Percentiles rank a stretch among this genome's conserved stretches.
Evolutionary conservation across 129 eudicot species (phyloP).

Genomic region (Silybum marianum): DNA sequence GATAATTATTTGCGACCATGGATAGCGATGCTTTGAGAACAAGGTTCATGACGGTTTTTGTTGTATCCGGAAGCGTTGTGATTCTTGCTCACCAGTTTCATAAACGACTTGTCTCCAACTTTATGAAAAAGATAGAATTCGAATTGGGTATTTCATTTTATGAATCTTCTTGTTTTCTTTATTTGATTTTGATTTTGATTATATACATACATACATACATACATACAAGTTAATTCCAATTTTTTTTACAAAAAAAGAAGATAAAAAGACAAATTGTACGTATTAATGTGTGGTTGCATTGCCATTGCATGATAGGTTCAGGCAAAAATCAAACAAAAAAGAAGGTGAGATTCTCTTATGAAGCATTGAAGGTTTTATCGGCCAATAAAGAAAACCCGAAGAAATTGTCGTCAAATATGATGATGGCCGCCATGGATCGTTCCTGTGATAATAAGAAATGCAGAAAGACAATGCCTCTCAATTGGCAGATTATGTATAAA

Average conservation of each 20-base stretch:
- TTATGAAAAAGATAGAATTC: slow-evolving; percentile 71
- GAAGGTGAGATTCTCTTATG: slow-evolving; percentile 63
- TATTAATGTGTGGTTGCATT: not conserved
- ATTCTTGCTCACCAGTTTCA: slow-evolving; percentile 76
- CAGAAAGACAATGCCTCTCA: slow-evolving; percentile 61
- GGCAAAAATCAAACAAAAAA: slow-evolving; percentile 51
- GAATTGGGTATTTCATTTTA: slow-evolving; percentile 46
- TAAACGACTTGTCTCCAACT: slow-evolving; percentile 80
- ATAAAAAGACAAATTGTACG: not conserved
- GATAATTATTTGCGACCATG: slow-evolving; percentile 29
- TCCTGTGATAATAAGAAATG: slow-evolving; percentile 33
- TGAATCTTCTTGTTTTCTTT: not conserved
- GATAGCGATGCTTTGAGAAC: slow-evolving; percentile 48
- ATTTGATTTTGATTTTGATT: not conserved
- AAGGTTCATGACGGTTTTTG: slow-evolving; percentile 76
- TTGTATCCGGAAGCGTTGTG: slow-evolving; percentile 85
- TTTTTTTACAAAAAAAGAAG: no score
- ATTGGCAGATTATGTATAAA: slow-evolving; percentile 80
- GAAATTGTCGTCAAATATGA: slow-evolving; percentile 1
- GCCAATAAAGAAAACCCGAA: not conserved
- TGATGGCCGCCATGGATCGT: slow-evolving; percentile 6
- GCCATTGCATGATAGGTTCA: slow-evolving; percentile 32
- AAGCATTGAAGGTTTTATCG: slow-evolving; percentile 13
- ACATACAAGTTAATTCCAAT: no score
- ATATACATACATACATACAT: not conserved